Evolutionary conservation across 2,329 filamentous ascomycete genomes (phyloP), one percentile per base, ranked within the genome.

Genomic region (Laburnicola sp.): DNA sequence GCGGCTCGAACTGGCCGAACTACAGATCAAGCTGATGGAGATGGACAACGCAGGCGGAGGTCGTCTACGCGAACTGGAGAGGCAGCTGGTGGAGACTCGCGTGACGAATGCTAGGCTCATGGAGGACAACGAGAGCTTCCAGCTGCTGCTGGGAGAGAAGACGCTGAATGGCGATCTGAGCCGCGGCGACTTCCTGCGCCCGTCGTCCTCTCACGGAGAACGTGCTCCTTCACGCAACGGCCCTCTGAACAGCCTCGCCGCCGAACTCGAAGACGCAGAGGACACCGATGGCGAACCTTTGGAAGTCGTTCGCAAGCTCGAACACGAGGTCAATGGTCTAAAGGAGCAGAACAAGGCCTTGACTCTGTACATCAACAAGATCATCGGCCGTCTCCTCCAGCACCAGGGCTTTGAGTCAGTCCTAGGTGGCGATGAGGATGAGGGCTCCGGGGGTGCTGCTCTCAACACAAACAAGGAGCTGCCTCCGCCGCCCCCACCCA

Each of bases 81-180:
- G 88, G 63, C 84, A 89, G 58, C 82, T 97, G 45, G 86, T 97
- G 75, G 93, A 97, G 69, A 87, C 91, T 34, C 90, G 92, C 65
- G 94, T 97, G 88, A 88, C 91, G 60, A 99, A 97, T 69, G 94
- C 94, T 50, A 85, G 92, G 39, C 79, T 99, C 57, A 94, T 97
- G 89, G 94, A 99, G 75, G 94, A 99, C 74, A 97, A 97, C 66
- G 94, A 99, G 75, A 96, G 91, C 75, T 99, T 96, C 75, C 93
- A 97, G 74, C 82, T 97, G 32, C 84, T 99, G 16, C 84, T 99
- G 23, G 91, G 91, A 68, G 92, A 97, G 74, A 93, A 91, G 80
- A 97, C 94, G 1, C 82, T 99, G 51, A 96, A 95, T 69, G 94
- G 94, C 27, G 93, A 97, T 69, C 93, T 97, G 70, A 82, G 83